Evolutionary conservation across 345 rosid genomes (phyloP).

Genomic region (Acer saccharum): DNA sequence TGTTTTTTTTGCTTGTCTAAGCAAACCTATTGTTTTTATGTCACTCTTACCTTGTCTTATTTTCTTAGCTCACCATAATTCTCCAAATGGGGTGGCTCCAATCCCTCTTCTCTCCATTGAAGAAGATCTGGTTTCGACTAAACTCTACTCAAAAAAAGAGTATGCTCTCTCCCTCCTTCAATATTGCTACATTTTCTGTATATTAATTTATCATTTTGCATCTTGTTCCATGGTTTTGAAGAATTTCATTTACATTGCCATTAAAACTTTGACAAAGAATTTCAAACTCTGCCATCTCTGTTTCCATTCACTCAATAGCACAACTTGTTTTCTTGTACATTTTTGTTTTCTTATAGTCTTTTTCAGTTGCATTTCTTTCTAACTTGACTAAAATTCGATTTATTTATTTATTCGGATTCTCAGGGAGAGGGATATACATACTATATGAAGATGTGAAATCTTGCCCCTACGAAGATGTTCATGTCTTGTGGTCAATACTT

Average conservation of each 20-base stretch:
- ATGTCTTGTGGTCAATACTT: slow-evolving; percentile 47
- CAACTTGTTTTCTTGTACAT: neutral
- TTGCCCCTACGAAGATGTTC: slow-evolving; percentile 51
- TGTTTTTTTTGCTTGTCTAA: slow-evolving; percentile 32
- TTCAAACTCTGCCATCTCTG: no score
- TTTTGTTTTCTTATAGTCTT: no score
- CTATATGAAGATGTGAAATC: slow-evolving; percentile 53
- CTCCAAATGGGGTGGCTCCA: slow-evolving; percentile 84
- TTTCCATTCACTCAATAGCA: no score
- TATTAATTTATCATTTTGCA: neutral
- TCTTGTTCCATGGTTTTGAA: slow-evolving; percentile 7
- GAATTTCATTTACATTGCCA: neutral
- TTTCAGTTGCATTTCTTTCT: neutral
- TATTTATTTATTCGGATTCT: neutral
- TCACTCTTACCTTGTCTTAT: slow-evolving; percentile 14
- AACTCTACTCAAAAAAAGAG: slow-evolving; percentile 75
- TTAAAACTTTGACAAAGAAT: no score
- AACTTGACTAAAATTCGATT: neutral
- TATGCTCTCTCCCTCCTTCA: slow-evolving; percentile 27
- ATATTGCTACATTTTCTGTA: neutral
- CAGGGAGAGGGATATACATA: slow-evolving; percentile 44
- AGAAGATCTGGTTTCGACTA: slow-evolving; percentile 86
- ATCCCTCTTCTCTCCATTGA: slow-evolving; percentile 88
- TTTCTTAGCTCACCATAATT: neutral
- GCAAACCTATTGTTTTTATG: slow-evolving; percentile 35